Percentiles rank a stretch among this genome's conserved stretches.
These are phyloP conservation scores for Dothideomycetes sp. DNA, from an alignment of 2,329 filamentous ascomycete species.

Conservation along the genomic window DNA sequence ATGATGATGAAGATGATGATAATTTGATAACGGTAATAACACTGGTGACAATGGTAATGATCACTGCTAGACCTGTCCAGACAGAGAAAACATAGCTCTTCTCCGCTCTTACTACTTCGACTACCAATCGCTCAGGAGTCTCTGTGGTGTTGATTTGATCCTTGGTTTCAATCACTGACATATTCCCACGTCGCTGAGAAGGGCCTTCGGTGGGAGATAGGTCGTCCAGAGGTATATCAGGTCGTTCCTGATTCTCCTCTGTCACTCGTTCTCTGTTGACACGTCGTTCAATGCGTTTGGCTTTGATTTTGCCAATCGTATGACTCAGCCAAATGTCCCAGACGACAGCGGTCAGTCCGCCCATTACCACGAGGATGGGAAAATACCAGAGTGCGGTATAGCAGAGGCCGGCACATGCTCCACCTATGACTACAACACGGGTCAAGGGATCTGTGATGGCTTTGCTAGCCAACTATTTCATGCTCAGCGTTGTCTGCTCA, in stretches of 20 bases:
- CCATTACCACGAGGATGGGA: conserved; percentile 51
- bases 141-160: neutral
- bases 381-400: conserved; percentile 72
- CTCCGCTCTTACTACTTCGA: neutral
- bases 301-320: neutral
- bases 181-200: neutral
- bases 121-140: neutral
- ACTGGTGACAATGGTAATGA: conserved; percentile 19
- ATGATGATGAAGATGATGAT: too few relatives aligned
- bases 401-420: conserved; percentile 53
- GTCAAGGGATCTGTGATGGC: conserved; percentile 58
- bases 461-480: conserved; percentile 51
- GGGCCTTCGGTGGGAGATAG: neutral
- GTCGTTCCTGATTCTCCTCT: neutral
- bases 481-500: neutral
- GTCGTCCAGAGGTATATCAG: neutral
- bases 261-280: neutral
- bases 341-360: conserved; percentile 44
- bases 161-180: neutral
- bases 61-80: conserved; percentile 3
- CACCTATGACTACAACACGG: conserved; percentile 54
- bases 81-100: neutral
- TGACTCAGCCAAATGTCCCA: conserved; percentile 39
- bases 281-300: neutral
- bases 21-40: too few relatives aligned